Evolutionary conservation across 257 asterid species (phyloP), one percentile per base, ranked within the genome.

Genomic region (Ilex asprella): DNA sequence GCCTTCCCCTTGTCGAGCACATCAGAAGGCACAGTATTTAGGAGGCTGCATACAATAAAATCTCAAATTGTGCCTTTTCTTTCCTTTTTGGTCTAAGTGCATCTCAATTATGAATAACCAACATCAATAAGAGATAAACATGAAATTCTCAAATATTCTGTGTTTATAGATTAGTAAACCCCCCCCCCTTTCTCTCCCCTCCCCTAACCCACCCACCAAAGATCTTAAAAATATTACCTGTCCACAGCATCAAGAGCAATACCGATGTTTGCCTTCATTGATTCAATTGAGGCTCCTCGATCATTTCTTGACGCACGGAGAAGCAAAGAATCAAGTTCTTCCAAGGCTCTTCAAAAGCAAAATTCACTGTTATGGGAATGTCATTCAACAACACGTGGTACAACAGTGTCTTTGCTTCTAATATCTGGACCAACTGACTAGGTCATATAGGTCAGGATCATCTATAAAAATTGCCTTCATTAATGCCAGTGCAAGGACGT

Each of bases 281-380:
- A 65, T 71, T 79, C 77, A 64, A 86, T 50, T 6, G 95, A 70
- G 62, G 85, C 70, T 55, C 60, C 70, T n/a, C 85, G 72, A 12
- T 80, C 84, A 55, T 85, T 87, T 76, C 99, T 76, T 16, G 97
- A 86, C 49, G 95, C 99, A 43, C 76, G 90, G 68, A 86, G 69
- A 50, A 92, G 93, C 68, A 89, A 77, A 30, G 97, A 92, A 71
- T 92, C 97, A 6, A 92, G 99, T 65, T 87, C 96, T 83, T 92
- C 97, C 87, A 92, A 71, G 14, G 99, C 89, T 56, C 99, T 92
- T 54, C 69, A 50, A 41, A n/a, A 47, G 55, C 16, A 56, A 31
- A 56, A 41, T 12, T 2, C 29, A 9, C 27, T 12, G 11, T 49
- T 12, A 44, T 32, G 30, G 47, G 29, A 49, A 10, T 14, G n/a